Percentiles rank a stretch among this genome's conserved stretches.
Evolutionary conservation across 768 basidiomycete species (phyloP).

Genomic region (Jaapia argillacea): DNA sequence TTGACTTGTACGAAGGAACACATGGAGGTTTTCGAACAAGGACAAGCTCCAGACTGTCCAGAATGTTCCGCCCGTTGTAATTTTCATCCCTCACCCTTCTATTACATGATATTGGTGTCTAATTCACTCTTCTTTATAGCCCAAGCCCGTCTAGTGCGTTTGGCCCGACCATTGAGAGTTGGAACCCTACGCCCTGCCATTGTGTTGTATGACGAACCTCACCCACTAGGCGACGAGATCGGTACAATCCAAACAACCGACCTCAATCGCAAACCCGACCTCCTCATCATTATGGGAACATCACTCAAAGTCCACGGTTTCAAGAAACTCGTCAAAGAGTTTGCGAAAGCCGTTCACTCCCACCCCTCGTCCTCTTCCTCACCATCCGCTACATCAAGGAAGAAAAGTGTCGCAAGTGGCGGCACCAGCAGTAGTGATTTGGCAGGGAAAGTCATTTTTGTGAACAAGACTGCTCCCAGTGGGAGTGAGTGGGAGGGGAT

Average conservation of each 20-base stretch:
- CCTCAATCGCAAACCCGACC: constrained; percentile 51
- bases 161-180: constrained; percentile 67
- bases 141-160: constrained; percentile 70
- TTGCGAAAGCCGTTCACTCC: constrained; percentile 74
- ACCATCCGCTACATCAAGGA: constrained; percentile 22
- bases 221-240: constrained; percentile 92
- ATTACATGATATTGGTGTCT: constrained; percentile 18
- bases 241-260: constrained; percentile 45
- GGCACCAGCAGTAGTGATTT: constrained; percentile 28
- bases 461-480: constrained; percentile 79
- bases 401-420: constrained; percentile 11
- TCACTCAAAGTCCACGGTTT: constrained; percentile 85
- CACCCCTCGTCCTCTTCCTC: constrained; percentile 22
- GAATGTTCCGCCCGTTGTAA: constrained; percentile 76
- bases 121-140: constrained; percentile 31
- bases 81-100: constrained; percentile 29
- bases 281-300: constrained; percentile 87
- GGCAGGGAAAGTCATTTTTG: constrained; percentile 72
- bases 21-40: constrained; percentile 53
- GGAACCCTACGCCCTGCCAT: constrained; percentile 88
- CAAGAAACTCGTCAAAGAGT: constrained; percentile 87
- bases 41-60: constrained; percentile 75
- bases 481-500: constrained; percentile 81
- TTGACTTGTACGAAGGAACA: constrained; percentile 28
- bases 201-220: constrained; percentile 90